A percentile compares a stretch with the other conserved stretches of the same genome.
Conservation (phyloP, 176 grass and related monocot genomes). For the Paspalum notatum region DNA sequence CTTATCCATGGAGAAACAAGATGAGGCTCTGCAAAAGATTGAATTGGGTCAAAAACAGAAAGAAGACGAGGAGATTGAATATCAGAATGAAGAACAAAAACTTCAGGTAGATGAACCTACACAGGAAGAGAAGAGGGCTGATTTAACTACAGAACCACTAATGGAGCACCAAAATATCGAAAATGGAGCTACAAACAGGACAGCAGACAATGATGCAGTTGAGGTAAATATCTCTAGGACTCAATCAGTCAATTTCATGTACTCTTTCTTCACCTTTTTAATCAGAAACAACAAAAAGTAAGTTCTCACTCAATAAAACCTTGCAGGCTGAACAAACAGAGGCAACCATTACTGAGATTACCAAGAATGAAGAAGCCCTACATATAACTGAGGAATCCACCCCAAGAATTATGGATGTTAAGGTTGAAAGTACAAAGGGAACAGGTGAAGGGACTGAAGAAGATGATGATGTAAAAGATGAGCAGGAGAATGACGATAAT, state of each 20-base stretch:
- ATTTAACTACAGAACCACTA: constrained; percentile 29
- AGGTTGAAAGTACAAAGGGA: constrained; percentile 12
- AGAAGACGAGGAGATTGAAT: constrained; percentile 32
- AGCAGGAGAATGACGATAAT: constrained; percentile 15
- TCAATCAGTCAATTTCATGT: constrained; percentile 2
- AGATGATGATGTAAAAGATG: constrained; percentile 38
- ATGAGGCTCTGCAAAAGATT: constrained; percentile 26
- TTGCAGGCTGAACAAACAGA: constrained; percentile 51
- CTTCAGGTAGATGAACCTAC: constrained; percentile 41
- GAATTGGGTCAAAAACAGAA: constrained; percentile 40
- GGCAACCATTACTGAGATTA: constrained; percentile 25
- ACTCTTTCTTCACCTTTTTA: constrained; percentile 24
- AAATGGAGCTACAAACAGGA: neutral
- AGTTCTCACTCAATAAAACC: constrained; percentile 35
- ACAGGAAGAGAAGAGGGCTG: constrained; percentile 29
- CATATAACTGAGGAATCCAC: constrained; percentile 29
- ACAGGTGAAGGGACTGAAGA: constrained; percentile 41
- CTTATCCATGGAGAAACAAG: constrained; percentile 28
- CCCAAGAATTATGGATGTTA: neutral
- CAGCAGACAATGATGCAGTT: neutral
- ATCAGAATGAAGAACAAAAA: constrained; percentile 38
- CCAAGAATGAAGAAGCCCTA: constrained; percentile 36
- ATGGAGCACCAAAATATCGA: constrained; percentile 28
- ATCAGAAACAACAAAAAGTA: neutral
- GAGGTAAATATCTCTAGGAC: constrained; percentile 49